Evolutionary conservation across 1,284 basidiomycete species (phyloP).

Genomic region (Pisolithus thermaeus): DNA sequence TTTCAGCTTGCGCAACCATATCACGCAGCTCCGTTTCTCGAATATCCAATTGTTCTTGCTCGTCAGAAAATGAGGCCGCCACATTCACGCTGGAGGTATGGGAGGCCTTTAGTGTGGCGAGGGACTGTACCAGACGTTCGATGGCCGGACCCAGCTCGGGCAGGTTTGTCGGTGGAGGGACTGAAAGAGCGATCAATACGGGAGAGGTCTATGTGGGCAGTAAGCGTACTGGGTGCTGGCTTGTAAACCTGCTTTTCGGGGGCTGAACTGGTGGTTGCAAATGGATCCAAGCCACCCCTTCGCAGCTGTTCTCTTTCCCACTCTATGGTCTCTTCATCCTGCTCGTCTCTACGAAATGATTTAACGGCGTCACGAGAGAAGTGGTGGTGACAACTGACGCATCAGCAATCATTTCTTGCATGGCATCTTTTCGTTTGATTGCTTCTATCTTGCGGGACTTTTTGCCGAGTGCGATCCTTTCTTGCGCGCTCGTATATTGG

Average conservation of each 20-base stretch:
- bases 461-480: constrained; percentile 82
- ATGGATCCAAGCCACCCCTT: constrained; percentile 55
- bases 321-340: constrained; percentile 84
- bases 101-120: constrained; percentile 66
- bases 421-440: constrained; percentile 62
- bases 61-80: constrained; percentile 57
- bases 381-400: constrained; percentile 46
- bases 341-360: constrained; percentile 54
- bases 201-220: not conserved
- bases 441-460: constrained; percentile 77
- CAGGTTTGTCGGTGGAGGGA: constrained; percentile 53
- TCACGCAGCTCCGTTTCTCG: constrained; percentile 77
- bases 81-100: constrained; percentile 62
- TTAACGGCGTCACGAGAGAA: constrained; percentile 6
- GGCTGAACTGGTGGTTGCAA: constrained; percentile 22
- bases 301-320: constrained; percentile 89
- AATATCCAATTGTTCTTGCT: constrained; percentile 64
- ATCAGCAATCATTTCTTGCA: constrained; percentile 85
- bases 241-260: constrained; percentile 57
- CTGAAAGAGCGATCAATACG: constrained; percentile 33
- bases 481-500: constrained; percentile 85
- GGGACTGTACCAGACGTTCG: constrained; percentile 52
- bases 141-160: constrained; percentile 55
- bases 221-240: constrained; percentile 65
- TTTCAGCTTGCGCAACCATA: constrained; percentile 75